Percentiles rank a stretch among this genome's conserved stretches.
These are phyloP conservation scores for Exophiala calicioides DNA, from an alignment of 2,329 filamentous ascomycete genomes.

Conservation along the genomic window DNA sequence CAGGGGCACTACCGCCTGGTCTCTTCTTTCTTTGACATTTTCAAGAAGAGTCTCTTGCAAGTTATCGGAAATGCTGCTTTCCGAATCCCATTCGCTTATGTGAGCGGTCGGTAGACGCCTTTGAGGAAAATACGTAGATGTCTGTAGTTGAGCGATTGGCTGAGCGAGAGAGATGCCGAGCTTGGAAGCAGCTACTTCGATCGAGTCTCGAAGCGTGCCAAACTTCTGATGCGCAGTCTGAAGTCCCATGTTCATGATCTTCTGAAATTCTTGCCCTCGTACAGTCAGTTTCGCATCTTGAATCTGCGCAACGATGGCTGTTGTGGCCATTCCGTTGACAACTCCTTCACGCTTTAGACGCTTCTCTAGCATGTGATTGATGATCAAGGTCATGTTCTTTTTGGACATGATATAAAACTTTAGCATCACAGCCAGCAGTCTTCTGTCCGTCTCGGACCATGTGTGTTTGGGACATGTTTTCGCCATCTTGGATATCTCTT, in stretches of 20 bases:
- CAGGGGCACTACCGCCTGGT: too few relatives aligned
- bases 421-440: too few relatives aligned
- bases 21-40: too few relatives aligned
- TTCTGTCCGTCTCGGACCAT: too few relatives aligned
- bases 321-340: neutral
- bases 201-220: neutral
- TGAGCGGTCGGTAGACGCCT: too few relatives aligned
- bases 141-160: neutral
- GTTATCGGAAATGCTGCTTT: too few relatives aligned
- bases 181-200: neutral
- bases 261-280: neutral
- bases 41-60: too few relatives aligned
- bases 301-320: neutral
- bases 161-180: neutral
- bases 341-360: neutral
- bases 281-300: neutral
- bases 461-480: too few relatives aligned
- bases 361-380: neutral
- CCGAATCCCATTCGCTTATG: too few relatives aligned
- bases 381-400: neutral
- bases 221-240: neutral
- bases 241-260: neutral
- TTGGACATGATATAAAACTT: neutral
- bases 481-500: too few relatives aligned
- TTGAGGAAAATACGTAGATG: too few relatives aligned